Base-by-base conservation (phyloP, 2,329 filamentous ascomycete species). In the Zasmidium cellare region DNA sequence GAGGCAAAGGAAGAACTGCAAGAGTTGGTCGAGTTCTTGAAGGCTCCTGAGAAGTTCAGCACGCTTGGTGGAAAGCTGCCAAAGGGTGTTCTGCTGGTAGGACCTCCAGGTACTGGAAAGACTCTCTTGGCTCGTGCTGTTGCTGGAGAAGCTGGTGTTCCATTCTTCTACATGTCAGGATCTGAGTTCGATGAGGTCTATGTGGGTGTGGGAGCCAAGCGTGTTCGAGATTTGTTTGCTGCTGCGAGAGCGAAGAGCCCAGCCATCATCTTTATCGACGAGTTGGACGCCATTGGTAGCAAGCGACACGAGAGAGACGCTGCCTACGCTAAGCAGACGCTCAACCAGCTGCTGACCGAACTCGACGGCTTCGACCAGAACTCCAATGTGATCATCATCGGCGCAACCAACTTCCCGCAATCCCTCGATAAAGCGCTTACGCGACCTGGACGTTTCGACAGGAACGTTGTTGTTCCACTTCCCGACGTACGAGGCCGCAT, bases 161-260 rank as follows among this genome's bases (percentile, higher is more conserved):
- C 94, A 1, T 99, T 99, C 82, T 99, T 97, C 82, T 99, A 97
- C 83, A 97, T 99, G 93, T 99, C 94, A 71, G 94, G 94, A 51
- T 96, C 91, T 58, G 94, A 99, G 74, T 99, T 99, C 72, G 94
- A 99, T 71, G 94, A 99, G 76, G 89, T 99, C 53, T 99, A 97
- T 71, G 96, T 99, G 35, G 94, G 94, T 72, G 94, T 99, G 54
- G 92, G 92, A 71, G 92, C 92, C 47, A 96, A 99, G 81, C 90
- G 94, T 70, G 93, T 99, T 50, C 91, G 94, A 58, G 94, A 97
- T 62, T 84, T 96, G n/a, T 96, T 96, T 74, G 78, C 82, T 47
- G 86, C 89, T 56, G 93, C 93, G 64, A 90, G 92, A 66, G 75
- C 82, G 63, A 97, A 97, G 78, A 87, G 92, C 2, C 93, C 93